These are phyloP conservation scores for Salix koriyanagi DNA, from an alignment of 345 rosid genomes.

Conservation along the genomic window DNA sequence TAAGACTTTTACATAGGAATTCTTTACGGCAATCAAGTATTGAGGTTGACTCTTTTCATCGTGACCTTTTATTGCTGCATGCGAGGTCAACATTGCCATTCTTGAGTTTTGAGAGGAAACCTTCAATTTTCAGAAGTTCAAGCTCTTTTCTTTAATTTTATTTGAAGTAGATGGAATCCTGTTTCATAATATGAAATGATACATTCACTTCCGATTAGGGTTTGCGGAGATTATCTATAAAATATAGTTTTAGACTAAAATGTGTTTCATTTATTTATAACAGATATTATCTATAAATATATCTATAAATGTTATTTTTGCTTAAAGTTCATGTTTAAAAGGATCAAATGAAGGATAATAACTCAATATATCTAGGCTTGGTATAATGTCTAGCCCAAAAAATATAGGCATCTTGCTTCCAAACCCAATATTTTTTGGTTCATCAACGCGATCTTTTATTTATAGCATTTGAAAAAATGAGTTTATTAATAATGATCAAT, in stretches of 20 bases:
- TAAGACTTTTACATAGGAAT: neutral
- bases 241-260: neutral
- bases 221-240: neutral
- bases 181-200: neutral
- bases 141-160: neutral
- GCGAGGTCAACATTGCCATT: neutral
- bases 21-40: neutral
- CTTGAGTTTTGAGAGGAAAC: neutral
- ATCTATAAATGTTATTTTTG: too few relatives aligned
- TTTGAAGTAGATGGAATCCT: neutral
- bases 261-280: too few relatives aligned
- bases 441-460: neutral
- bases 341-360: too few relatives aligned
- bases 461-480: neutral
- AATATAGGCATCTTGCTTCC: too few relatives aligned
- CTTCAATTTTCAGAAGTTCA: neutral
- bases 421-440: too few relatives aligned
- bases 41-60: neutral
- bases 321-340: too few relatives aligned
- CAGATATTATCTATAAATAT: neutral
- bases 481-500: neutral
- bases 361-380: too few relatives aligned
- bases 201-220: neutral
- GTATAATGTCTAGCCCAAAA: too few relatives aligned
- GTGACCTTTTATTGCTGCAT: neutral